These are phyloP conservation scores for Paramyrothecium sp. DNA, from an alignment of 2,329 filamentous ascomycete species.

Conservation along the genomic window DNA sequence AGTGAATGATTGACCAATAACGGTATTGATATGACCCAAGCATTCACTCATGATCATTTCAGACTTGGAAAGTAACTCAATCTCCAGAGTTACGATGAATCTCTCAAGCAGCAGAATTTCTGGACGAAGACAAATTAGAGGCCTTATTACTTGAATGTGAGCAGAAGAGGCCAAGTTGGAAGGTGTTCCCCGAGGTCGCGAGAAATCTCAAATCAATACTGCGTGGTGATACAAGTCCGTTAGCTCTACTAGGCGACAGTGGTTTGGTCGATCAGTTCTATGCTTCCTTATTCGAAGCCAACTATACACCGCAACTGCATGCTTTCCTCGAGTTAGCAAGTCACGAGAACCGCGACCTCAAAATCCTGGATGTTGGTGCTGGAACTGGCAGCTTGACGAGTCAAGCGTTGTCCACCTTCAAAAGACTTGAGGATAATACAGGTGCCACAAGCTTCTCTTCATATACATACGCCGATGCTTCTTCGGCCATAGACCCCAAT, in stretches of 20 bases:
- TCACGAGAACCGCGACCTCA: not conserved
- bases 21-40: not conserved
- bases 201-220: not conserved
- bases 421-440: not conserved
- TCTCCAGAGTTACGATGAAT: no score
- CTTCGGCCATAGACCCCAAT: not conserved
- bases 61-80: no score
- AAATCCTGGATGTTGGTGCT: not conserved
- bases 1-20: not conserved
- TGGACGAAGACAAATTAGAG: not conserved
- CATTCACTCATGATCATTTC: no score
- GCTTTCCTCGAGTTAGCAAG: not conserved
- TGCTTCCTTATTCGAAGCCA: not conserved
- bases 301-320: not conserved
- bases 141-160: not conserved
- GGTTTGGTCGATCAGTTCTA: not conserved
- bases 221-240: not conserved
- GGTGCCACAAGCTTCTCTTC: not conserved
- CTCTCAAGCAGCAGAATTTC: no score
- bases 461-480: conserved; percentile 3
- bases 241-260: not conserved
- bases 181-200: not conserved
- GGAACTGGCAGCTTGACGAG: not conserved
- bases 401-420: not conserved
- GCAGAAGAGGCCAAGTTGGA: not conserved